phyloP scores from a whole-genome alignment of 176 grass and related monocot genomes.

The Ampelocalamus luodianensis region DNA sequence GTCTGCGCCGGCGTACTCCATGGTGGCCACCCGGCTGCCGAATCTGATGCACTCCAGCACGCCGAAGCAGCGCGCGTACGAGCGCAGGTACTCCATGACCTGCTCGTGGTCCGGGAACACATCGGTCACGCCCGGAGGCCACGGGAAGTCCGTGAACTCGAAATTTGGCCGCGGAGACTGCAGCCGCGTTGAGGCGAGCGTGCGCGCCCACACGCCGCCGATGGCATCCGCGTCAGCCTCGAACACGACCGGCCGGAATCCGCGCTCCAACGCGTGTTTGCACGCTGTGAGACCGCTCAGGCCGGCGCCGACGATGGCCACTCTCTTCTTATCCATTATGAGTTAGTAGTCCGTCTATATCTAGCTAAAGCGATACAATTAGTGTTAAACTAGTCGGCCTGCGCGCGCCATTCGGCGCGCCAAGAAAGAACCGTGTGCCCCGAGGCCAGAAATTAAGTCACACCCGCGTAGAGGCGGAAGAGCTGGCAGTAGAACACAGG shows the following conservation, averaged over 20 bases:
- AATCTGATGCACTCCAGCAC: slow-evolving; percentile 63
- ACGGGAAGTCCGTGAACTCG: slow-evolving; percentile 71
- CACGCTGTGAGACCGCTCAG: slow-evolving; percentile 67
- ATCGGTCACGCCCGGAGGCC: slow-evolving; percentile 46
- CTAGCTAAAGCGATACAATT: too few relatives aligned
- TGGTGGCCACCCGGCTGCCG: slow-evolving; percentile 40
- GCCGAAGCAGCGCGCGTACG: slow-evolving; percentile 63
- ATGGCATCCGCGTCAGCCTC: slow-evolving; percentile 38
- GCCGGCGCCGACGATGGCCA: slow-evolving; percentile 60
- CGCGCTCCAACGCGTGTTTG: slow-evolving; percentile 60
- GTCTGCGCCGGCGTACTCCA: slow-evolving; percentile 48
- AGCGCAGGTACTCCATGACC: slow-evolving; percentile 59
- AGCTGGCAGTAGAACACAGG: too few relatives aligned
- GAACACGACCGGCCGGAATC: slow-evolving; percentile 56
- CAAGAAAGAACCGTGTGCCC: too few relatives aligned
- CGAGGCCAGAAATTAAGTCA: too few relatives aligned
- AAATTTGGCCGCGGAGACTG: slow-evolving; percentile 49
- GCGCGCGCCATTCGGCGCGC: too few relatives aligned
- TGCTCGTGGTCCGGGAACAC: slow-evolving; percentile 37
- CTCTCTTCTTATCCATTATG: slow-evolving; percentile 44
- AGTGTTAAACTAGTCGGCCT: too few relatives aligned
- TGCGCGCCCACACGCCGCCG: slow-evolving; percentile 63
- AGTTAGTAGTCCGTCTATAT: too few relatives aligned
- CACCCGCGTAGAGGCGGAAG: too few relatives aligned
- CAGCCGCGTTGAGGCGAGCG: slow-evolving; percentile 41